Percentiles rank a stretch among this genome's conserved stretches.
phyloP scores from a whole-genome alignment of 257 asterid genomes.

The Agastache rugosa region DNA sequence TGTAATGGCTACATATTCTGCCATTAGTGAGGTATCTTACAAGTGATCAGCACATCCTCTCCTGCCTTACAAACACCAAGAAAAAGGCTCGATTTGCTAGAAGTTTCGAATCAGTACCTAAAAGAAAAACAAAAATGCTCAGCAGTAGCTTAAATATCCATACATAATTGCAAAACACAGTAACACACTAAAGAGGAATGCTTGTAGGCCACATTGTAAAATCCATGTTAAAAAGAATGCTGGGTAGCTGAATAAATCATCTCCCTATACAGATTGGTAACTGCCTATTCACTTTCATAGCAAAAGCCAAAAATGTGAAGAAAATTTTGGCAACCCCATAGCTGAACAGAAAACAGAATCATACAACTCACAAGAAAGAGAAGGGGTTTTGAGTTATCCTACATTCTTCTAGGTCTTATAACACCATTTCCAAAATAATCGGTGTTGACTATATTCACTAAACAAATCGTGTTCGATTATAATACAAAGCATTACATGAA shows the following conservation, averaged over 20 bases:
- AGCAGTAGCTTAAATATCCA: neutral
- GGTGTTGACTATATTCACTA: constrained; percentile 10
- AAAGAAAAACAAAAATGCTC: constrained; percentile 23
- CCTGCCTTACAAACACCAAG: constrained; percentile 36
- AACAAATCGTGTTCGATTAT: neutral
- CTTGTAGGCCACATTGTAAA: neutral
- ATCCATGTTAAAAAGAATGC: too few species aligned
- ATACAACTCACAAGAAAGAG: neutral
- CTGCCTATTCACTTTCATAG: neutral
- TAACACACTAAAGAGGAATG: neutral
- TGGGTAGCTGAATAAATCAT: too few species aligned
- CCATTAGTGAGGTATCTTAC: constrained; percentile 49
- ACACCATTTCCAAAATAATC: constrained; percentile 11
- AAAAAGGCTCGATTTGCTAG: constrained; percentile 37
- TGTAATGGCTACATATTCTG: constrained; percentile 57
- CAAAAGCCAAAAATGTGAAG: neutral
- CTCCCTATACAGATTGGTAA: constrained; percentile 1
- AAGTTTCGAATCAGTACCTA: constrained; percentile 41
- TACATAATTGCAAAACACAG: neutral
- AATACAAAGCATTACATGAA: neutral
- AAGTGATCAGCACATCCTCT: constrained; percentile 46
- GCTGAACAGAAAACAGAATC: constrained; percentile 2
- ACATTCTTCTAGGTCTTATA: neutral
- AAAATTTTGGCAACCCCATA: constrained; percentile 6
- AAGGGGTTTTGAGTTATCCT: neutral